phyloP scores from a whole-genome alignment of 768 basidiomycete genomes.

The Mycena olivaceomarginata region DNA sequence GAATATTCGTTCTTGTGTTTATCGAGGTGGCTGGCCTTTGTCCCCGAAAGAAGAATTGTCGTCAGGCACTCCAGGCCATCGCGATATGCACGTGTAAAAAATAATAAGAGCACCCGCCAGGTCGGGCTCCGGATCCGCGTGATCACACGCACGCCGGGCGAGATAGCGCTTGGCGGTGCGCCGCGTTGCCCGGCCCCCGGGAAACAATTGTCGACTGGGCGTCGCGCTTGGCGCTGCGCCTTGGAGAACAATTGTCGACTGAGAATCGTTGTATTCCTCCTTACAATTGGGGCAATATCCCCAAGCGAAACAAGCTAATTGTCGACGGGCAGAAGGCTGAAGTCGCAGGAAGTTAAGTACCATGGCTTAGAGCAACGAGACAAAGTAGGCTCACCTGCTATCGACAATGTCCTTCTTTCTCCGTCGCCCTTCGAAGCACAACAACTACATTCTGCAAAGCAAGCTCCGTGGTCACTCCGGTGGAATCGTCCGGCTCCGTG shows the following conservation, averaged over 20 bases:
- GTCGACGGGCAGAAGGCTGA: not conserved
- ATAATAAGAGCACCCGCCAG: no score
- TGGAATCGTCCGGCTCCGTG: conserved; percentile 31
- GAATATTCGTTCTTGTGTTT: no score
- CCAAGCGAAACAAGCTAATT: conserved; percentile 1
- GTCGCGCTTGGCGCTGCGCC: no score
- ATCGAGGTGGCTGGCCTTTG: no score
- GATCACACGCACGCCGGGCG: conserved; percentile 5
- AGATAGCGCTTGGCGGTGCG: not conserved
- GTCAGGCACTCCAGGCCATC: no score
- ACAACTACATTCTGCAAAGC: conserved; percentile 25
- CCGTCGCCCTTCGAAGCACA: conserved; percentile 22
- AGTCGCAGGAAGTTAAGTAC: conserved; percentile 23
- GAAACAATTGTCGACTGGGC: no score
- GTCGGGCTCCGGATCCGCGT: no score
- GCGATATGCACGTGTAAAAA: no score
- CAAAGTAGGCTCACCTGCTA: conserved; percentile 15
- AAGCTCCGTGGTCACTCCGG: conserved; percentile 39
- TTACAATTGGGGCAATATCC: not conserved
- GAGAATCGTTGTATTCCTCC: not conserved
- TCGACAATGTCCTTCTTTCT: conserved; percentile 25
- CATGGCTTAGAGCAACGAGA: not conserved
- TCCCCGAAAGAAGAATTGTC: no score
- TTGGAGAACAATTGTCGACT: conserved; percentile 6
- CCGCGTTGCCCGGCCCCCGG: no score